Evolutionary conservation across 2,329 filamentous ascomycete species (phyloP).

Genomic region (Emergomyces africanus): DNA sequence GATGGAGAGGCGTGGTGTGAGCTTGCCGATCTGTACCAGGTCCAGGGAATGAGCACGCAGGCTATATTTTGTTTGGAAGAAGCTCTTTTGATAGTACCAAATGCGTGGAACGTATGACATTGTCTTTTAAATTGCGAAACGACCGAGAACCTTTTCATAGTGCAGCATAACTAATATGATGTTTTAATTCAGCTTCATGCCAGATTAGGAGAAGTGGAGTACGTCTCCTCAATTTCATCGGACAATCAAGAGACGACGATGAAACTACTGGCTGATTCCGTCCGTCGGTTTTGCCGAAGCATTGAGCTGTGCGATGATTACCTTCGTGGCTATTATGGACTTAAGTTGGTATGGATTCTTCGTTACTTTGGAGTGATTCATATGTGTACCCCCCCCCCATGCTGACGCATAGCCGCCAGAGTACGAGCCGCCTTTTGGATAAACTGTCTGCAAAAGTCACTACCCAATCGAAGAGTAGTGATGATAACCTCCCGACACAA

Average conservation of each 20-base stretch:
- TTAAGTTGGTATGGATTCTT: constrained; percentile 59
- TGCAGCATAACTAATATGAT: neutral
- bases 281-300: constrained; percentile 79
- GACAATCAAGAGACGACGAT: constrained; percentile 24
- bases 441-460: constrained; percentile 2
- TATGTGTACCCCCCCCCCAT: constrained; percentile 2
- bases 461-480: constrained; percentile 2
- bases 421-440: constrained; percentile 8
- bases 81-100: constrained; percentile 71
- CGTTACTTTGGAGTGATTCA: neutral
- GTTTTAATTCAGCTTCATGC: constrained; percentile 57
- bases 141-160: neutral
- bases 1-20: constrained; percentile 93
- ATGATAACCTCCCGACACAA: constrained; percentile 11
- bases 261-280: constrained; percentile 53
- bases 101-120: constrained; percentile 78
- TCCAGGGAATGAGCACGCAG: constrained; percentile 65
- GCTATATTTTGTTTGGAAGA: constrained; percentile 85
- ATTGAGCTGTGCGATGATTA: constrained; percentile 92
- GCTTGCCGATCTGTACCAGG: constrained; percentile 72
- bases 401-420: constrained; percentile 4
- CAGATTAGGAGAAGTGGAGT: constrained; percentile 68
- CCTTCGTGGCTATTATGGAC: constrained; percentile 79
- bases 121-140: neutral
- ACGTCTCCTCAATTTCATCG: constrained; percentile 44